Evolutionary conservation across 192 early-diverging fungal genomes (phyloP), one percentile per base, ranked within the genome.

Genomic region (Kickxella alabastrina): DNA sequence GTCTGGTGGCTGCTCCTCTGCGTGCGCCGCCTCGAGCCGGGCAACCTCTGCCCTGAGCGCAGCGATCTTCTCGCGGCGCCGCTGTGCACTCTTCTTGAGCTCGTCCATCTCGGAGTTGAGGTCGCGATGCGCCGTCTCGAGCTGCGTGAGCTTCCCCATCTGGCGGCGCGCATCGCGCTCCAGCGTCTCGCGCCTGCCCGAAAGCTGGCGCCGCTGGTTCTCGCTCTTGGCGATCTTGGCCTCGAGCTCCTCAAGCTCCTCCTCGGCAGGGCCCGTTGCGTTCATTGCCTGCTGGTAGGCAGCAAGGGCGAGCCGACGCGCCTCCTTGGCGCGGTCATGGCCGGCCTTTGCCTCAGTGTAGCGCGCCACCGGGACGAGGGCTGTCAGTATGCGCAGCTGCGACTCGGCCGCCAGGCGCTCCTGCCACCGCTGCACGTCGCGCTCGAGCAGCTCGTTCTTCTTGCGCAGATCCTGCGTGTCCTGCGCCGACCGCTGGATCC

Each of bases 401-500:
- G 77, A 62, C 43, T 86, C 50, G 2, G 88, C 80, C 3, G 71
- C 64, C 51, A 88, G 82, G 9, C 85, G 84, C 59, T 94, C 84
- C 26, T 83, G 74, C 62, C 85, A 85, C 17, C 85, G 61, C 10
- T 79, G 46, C 9, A 94, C 91, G 58, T 93, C 91, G 37, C 79
- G 82, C 55, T 93, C 83, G 6, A 91, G 62, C 26, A 80, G 57
- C 5, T 80, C 80, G 47, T 91, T 90, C 39, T 85, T 79, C 39
- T 83, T 82, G 37, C 81, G 63, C 28, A 92, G 77, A 23, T 77
- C 73, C 22, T 84, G 80, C 6, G 88, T 58, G 29, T 84, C 75
- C 10, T 74, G 71, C 7, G 53, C 25, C 37, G 88, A 79, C 6
- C 73, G 65, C 54, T 64, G 60, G 27, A 77, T 23, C 61, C 82